Evolutionary conservation across 768 basidiomycete genomes (phyloP).

Genomic region (Pleurotus eryngii): DNA sequence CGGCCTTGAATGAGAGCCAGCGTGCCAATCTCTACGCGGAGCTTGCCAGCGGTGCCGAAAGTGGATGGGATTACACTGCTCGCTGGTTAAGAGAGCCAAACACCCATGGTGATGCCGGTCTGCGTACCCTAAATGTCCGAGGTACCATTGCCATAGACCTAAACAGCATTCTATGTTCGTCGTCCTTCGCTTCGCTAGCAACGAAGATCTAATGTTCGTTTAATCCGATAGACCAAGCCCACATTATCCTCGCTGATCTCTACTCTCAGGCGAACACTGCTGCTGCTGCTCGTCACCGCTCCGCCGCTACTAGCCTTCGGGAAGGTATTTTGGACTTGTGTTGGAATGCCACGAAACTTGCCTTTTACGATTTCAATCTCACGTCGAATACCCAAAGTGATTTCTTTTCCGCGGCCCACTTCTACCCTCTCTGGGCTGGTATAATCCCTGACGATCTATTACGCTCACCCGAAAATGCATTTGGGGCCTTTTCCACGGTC

Average conservation of each 20-base stretch:
- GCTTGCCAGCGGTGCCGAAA: conserved; percentile 86
- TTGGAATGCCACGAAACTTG: conserved; percentile 81
- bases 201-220: neutral
- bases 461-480: conserved; percentile 51
- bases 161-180: conserved; percentile 82
- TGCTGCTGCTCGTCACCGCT: conserved; percentile 46
- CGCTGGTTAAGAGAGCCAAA: conserved; percentile 42
- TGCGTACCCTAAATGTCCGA: conserved; percentile 70
- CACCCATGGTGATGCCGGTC: conserved; percentile 43
- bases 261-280: conserved; percentile 47
- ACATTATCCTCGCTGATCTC: conserved; percentile 55
- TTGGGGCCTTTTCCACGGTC: conserved; percentile 69
- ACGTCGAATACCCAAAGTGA: conserved; percentile 60
- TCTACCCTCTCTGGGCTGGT: conserved; percentile 84
- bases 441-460: conserved; percentile 77
- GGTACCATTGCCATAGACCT: conserved; percentile 72
- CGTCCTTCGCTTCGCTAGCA: neutral
- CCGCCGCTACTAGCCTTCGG: conserved; percentile 55
- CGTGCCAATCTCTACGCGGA: conserved; percentile 75
- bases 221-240: conserved; percentile 47
- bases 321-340: conserved; percentile 78
- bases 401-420: conserved; percentile 72
- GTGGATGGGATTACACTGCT: conserved; percentile 61
- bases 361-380: conserved; percentile 89
- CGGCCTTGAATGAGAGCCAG: conserved; percentile 56